These are phyloP conservation scores for Xylaria sp. DNA, from an alignment of 2,329 filamentous ascomycete species.

Conservation along the genomic window DNA sequence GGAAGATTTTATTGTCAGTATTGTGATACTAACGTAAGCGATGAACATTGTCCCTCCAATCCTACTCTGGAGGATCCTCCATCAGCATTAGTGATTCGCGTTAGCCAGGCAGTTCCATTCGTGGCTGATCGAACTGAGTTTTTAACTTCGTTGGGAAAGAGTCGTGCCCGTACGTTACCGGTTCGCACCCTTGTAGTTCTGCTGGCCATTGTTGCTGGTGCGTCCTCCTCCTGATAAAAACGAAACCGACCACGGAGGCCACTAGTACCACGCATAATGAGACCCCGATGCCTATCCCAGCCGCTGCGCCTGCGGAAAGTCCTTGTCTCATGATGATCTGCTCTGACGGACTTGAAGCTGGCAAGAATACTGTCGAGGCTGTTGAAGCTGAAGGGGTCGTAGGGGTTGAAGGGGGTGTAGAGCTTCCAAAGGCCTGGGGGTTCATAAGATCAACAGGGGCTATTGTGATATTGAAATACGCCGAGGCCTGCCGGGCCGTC, in stretches of 20 bases:
- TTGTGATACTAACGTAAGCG: not conserved
- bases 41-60: not conserved
- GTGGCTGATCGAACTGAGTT: not conserved
- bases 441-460: not conserved
- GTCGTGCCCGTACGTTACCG: not conserved
- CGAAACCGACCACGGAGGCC: not conserved
- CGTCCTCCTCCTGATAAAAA: not conserved
- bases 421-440: not conserved
- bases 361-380: not conserved
- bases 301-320: constrained; percentile 4
- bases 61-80: not conserved
- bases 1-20: not conserved
- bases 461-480: constrained; percentile 28
- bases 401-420: not conserved
- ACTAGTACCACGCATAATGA: not conserved
- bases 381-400: not conserved
- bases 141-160: not conserved
- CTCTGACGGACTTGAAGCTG: not conserved
- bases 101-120: not conserved
- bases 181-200: not conserved
- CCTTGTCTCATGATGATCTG: not conserved
- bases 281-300: constrained; percentile 21
- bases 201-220: not conserved
- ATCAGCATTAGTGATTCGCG: not conserved
- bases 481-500: not conserved